A percentile compares a stretch with the other conserved stretches of the same genome.
Conservation (phyloP, 805 yeast species). For the Brettanomyces nanus region DNA sequence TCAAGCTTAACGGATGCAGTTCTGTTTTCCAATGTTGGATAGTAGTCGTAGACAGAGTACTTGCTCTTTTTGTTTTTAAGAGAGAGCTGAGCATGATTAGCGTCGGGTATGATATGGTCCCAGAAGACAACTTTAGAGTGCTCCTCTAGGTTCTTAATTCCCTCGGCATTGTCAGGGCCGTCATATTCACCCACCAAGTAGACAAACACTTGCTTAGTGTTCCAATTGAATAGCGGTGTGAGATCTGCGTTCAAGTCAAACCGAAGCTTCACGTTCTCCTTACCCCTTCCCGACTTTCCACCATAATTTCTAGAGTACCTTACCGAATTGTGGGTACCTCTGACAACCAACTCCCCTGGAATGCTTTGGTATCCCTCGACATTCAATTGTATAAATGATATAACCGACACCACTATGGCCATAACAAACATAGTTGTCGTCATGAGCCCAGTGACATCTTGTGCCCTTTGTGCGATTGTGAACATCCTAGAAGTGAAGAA, state of each 20-base stretch:
- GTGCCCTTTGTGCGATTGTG: constrained; percentile 1
- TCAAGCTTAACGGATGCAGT: constrained; percentile 64
- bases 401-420: constrained; percentile 36
- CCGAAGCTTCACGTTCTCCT: constrained; percentile 62
- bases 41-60: constrained; percentile 84
- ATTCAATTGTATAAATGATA: constrained; percentile 43
- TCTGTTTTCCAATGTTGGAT: constrained; percentile 49
- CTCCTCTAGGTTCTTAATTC: constrained; percentile 12
- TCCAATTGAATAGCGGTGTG: constrained; percentile 84
- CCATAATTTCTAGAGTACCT: constrained; percentile 37
- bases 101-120: constrained; percentile 70
- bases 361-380: constrained; percentile 35
- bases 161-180: neutral
- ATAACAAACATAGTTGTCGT: constrained; percentile 43
- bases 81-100: constrained; percentile 49
- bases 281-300: constrained; percentile 53
- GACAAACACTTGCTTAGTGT: constrained; percentile 91
- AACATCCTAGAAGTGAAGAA: too few species aligned
- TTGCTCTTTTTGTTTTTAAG: constrained; percentile 52
- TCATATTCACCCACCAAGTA: constrained; percentile 74
- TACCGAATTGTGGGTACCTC: constrained; percentile 16
- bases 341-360: constrained; percentile 17
- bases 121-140: constrained; percentile 66
- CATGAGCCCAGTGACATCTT: constrained; percentile 20
- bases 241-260: constrained; percentile 76